Evolutionary conservation across 129 eudicot species (phyloP), one percentile per base, ranked within the genome.

Genomic region (Arctium minus): DNA sequence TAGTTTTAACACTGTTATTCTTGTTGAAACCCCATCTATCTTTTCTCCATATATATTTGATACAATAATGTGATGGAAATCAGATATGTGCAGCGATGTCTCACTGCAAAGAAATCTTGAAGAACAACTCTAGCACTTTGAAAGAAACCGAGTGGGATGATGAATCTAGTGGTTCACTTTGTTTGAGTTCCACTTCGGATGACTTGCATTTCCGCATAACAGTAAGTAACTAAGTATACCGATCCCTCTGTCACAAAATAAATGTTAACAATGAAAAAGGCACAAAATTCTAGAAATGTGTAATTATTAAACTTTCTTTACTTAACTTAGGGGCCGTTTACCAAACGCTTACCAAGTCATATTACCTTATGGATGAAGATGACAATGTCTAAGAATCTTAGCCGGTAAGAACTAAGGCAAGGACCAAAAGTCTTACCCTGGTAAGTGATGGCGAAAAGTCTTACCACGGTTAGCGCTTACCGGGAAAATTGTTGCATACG

Each of bases 121-220:
- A 73, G 76, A 79, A 79, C 31, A 84, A 87, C 79, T 75, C 36
- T 37, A 17, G 78, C 32, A 73, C 82, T 27, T 73, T 17, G 4
- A 60, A 44, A 32, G 67, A 29, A 33, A 78, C 44, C 39, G 85
- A 85, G 79, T 37, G 39, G 68, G 87, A 46, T 68, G 87, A 78
- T 60, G 5, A 56, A n/a, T 80, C 88, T 62, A 44, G 33, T 70
- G 73, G 70, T 69, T 73, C 90, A 39, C 78, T 46, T 74, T 70
- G 72, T 74, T 68, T 48, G 48, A n/a, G 78, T 15, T 35, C 70
- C 77, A 78, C 81, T 53, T 39, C 69, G 7, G 82, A 73, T 86
- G 88, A 73, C 53, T 36, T 93, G 77, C 50, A 81, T 10, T 88
- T 93, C 33, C 91, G 97, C 13, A 50, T 96, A 73, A 88, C 92